These are phyloP conservation scores for Kwoniella sp. DNA, from an alignment of 768 basidiomycete species.

Conservation along the genomic window DNA sequence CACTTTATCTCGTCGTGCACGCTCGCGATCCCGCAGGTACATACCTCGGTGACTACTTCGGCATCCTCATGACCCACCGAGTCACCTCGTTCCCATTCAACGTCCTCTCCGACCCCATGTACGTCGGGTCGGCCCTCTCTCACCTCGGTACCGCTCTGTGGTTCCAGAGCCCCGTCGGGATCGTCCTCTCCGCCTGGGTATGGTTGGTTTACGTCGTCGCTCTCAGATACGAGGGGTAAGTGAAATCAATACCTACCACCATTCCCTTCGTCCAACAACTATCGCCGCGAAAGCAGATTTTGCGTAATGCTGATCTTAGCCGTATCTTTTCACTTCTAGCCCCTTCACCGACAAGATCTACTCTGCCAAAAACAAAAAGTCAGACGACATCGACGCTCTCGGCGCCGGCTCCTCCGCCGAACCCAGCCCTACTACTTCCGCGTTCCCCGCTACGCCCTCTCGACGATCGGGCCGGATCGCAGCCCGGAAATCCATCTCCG, in stretches of 20 bases:
- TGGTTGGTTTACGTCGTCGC: slow-evolving; percentile 83
- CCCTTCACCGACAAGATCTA: slow-evolving; percentile 61
- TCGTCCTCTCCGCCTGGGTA: slow-evolving; percentile 78
- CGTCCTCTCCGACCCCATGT: slow-evolving; percentile 90
- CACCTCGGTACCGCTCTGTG: slow-evolving; percentile 85
- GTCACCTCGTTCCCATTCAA: slow-evolving; percentile 99
- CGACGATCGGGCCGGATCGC: slow-evolving; percentile 23
- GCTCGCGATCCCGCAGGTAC: slow-evolving; percentile 62
- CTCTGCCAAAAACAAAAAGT: slow-evolving; percentile 45
- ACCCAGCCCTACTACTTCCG: slow-evolving; percentile 22
- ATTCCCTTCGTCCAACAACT: too few relatives aligned
- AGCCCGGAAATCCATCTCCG: slow-evolving; percentile 13
- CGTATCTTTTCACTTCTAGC: slow-evolving; percentile 32
- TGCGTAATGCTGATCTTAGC: neutral
- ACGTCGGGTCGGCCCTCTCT: slow-evolving; percentile 89
- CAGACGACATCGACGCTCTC: slow-evolving; percentile 3
- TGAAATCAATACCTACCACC: slow-evolving; percentile 12
- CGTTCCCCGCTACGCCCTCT: slow-evolving; percentile 16
- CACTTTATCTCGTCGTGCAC: neutral
- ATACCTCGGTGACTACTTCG: slow-evolving; percentile 65
- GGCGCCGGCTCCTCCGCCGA: slow-evolving; percentile 21
- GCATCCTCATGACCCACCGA: slow-evolving; percentile 68
- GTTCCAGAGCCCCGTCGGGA: slow-evolving; percentile 82
- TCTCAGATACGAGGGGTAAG: slow-evolving; percentile 85
- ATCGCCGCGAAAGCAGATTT: too few relatives aligned